Evolutionary conservation across 2,329 filamentous ascomycete species (phyloP), one percentile per base, ranked within the genome.

Genomic region (Exophiala aquamarina): DNA sequence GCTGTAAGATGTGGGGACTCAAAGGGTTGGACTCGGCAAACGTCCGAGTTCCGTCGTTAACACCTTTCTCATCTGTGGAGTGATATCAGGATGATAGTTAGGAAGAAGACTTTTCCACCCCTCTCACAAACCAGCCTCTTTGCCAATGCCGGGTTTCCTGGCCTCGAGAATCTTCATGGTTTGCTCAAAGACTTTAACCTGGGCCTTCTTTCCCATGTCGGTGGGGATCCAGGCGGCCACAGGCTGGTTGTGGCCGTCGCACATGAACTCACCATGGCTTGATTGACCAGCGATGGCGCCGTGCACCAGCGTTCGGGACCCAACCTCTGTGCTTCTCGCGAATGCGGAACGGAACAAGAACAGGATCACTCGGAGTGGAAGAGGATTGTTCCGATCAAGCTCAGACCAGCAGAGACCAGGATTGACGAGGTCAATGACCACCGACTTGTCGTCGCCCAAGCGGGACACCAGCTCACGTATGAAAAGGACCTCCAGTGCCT

Each of bases 151-250:
- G 1, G 71, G 71, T 45, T 64, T 50, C 35, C 75, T 67, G 1
- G 31, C 50, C 50, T 77, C 70, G 47, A 76, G 43, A 19, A 70
- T 71, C 13, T 39, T 49, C 10, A 57, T 54, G 29, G 77, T 45
- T 59, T 77, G 72, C 3, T 58, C 58, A 69, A 72, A 78, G 0
- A 76, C 49, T 44, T 62, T 68, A 36, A 61, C 51, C 47, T 72
- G 68, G 17, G 63, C 56, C 36, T 57, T 52, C 26, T 56, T 52
- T 0, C 73, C 73, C 6, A 70, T 66, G 2, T 62, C 56, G 17
- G 67, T 68, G 3, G 50, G 61, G 10, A 74, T 69, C 46, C 73
- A 70, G 3, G 48, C 14, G 4, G 64, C 64, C 13, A 70, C 44
- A 4, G 44, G 28, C 41, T 52, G 39, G 18, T 52, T 52, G 33